These are phyloP conservation scores for Ochetophila trinervis DNA, from an alignment of 306 rosid genomes.

Conservation along the genomic window DNA sequence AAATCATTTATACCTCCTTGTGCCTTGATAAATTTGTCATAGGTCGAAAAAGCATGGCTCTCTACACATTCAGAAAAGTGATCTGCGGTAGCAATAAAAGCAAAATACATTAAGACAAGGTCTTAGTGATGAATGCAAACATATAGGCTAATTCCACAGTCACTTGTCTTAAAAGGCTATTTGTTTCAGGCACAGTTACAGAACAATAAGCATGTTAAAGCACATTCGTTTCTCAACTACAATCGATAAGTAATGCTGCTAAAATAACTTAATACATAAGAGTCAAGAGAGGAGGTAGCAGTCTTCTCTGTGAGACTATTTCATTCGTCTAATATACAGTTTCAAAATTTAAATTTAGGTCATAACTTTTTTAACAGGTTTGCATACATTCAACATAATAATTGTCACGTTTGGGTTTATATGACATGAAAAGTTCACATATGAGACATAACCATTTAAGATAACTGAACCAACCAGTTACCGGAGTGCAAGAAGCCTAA, in stretches of 20 bases:
- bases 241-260: too few species aligned
- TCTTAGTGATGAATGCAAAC: conserved; percentile 17
- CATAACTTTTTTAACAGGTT: background rate
- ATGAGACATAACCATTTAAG: background rate
- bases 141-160: conserved; percentile 5
- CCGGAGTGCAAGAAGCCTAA: background rate
- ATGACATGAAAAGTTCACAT: background rate
- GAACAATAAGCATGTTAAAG: too few species aligned
- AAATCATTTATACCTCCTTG: conserved; percentile 58
- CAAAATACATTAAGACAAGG: conserved; percentile 24
- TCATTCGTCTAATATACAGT: background rate
- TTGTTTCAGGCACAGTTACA: background rate
- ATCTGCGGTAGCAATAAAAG: conserved; percentile 56
- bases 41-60: conserved; percentile 83
- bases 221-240: too few species aligned
- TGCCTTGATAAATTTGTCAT: conserved; percentile 81
- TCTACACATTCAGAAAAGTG: conserved; percentile 97
- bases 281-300: background rate
- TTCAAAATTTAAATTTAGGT: background rate
- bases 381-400: background rate
- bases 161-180: conserved; percentile 1
- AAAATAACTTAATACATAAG: background rate
- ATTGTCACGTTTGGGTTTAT: background rate
- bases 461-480: conserved; percentile 12
- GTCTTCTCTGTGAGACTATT: background rate